These are phyloP conservation scores for Biscogniauxia marginata DNA, from an alignment of 2,329 filamentous ascomycete genomes.

Conservation along the genomic window DNA sequence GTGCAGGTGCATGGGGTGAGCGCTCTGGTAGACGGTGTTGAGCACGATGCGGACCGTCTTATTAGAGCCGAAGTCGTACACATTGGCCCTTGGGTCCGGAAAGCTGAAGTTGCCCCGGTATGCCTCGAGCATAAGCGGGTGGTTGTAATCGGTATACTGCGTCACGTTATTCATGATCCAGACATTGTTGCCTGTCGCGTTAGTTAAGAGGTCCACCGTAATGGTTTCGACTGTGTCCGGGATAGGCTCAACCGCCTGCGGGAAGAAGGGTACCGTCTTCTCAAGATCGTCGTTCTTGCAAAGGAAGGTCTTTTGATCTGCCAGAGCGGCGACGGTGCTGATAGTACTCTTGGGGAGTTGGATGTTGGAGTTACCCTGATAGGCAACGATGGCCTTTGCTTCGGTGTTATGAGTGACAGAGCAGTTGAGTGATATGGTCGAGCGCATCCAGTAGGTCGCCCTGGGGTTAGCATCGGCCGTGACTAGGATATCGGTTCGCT, in stretches of 20 bases:
- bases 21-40: constrained; percentile 22
- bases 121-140: constrained; percentile 19
- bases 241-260: background rate
- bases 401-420: constrained; percentile 1
- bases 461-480: constrained; percentile 7
- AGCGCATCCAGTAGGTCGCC: constrained; percentile 15
- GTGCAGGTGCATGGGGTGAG: constrained; percentile 50
- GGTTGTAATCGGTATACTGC: constrained; percentile 17
- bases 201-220: background rate
- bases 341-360: background rate
- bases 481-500: constrained; percentile 16
- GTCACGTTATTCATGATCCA: constrained; percentile 4
- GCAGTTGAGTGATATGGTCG: constrained; percentile 9
- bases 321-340: background rate
- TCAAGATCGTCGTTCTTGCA: constrained; percentile 3
- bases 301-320: constrained; percentile 2
- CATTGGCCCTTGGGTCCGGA: constrained; percentile 11
- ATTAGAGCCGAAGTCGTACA: constrained; percentile 19
- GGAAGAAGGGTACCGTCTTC: constrained; percentile 4
- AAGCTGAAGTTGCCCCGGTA: constrained; percentile 10
- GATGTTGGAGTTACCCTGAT: background rate
- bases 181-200: background rate
- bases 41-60: constrained; percentile 31
- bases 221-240: constrained; percentile 1
- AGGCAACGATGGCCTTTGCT: background rate